Percentiles rank a stretch among this genome's conserved stretches.
These are phyloP conservation scores for Syzygium jambos DNA, from an alignment of 345 rosid genomes.

Conservation along the genomic window DNA sequence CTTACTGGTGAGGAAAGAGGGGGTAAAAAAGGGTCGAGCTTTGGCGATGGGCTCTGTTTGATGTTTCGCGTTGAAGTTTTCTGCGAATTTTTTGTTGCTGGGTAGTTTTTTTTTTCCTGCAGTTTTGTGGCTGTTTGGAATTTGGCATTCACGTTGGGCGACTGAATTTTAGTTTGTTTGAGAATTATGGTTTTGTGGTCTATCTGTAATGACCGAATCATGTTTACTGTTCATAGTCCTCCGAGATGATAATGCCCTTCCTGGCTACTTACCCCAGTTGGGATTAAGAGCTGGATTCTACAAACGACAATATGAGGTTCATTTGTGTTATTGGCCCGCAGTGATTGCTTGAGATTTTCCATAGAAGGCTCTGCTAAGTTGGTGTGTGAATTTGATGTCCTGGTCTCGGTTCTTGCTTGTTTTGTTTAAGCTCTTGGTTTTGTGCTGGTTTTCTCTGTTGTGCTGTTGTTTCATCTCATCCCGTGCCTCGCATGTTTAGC, in stretches of 20 bases:
- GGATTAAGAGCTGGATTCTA: not conserved
- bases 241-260: not conserved
- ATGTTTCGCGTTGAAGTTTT: not conserved
- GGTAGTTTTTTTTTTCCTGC: not conserved
- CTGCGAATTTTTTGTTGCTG: not conserved
- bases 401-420: not conserved
- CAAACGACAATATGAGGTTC: not conserved
- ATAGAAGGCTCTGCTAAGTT: not conserved
- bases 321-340: not conserved
- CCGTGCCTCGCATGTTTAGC: not conserved
- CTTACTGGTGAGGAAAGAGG: conserved; percentile 39
- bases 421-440: not conserved
- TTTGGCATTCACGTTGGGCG: not conserved
- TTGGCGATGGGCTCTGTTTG: not conserved
- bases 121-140: not conserved
- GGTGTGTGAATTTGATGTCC: not conserved
- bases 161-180: not conserved
- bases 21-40: not conserved
- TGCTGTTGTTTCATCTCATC: not conserved
- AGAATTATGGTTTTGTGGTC: not conserved
- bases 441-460: not conserved
- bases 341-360: not conserved
- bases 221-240: not conserved
- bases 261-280: not conserved
- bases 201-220: not conserved